phyloP scores from a whole-genome alignment of 2,329 filamentous ascomycete genomes.

The Blastomyces silverae region DNA sequence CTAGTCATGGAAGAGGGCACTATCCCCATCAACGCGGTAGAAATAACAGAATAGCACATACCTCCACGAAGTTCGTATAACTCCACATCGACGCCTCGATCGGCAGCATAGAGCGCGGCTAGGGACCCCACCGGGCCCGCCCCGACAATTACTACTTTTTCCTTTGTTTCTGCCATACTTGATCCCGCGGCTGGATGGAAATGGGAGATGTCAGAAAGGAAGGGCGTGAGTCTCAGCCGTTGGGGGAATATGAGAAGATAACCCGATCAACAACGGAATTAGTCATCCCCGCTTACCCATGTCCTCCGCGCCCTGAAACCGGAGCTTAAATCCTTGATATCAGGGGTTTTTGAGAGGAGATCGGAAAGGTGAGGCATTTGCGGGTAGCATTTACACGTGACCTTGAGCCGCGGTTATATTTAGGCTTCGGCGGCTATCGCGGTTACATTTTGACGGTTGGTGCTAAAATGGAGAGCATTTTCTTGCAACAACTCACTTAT shows the following conservation, averaged over 20 bases:
- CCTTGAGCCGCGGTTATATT: neutral
- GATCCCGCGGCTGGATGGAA: neutral
- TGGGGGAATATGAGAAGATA: neutral
- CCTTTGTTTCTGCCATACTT: constrained; percentile 26
- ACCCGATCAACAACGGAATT: neutral
- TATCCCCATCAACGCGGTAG: neutral
- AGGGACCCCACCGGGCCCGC: constrained; percentile 90
- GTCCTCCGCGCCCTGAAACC: neutral
- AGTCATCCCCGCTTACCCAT: neutral
- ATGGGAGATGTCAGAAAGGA: neutral
- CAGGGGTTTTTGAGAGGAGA: neutral
- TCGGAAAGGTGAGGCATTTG: neutral
- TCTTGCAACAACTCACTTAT: neutral
- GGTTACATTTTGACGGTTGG: neutral
- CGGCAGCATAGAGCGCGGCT: constrained; percentile 85
- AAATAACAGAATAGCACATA: constrained; percentile 37
- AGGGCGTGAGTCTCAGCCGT: neutral
- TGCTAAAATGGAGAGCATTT: neutral
- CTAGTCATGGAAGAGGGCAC: no score
- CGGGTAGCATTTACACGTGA: neutral
- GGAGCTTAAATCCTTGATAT: neutral
- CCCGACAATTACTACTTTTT: constrained; percentile 78
- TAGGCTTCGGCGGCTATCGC: neutral
- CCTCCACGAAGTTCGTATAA: constrained; percentile 89
- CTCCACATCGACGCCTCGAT: constrained; percentile 81